Evolutionary conservation across 2,329 filamentous ascomycete genomes (phyloP).

Genomic region (Fusarium pseudonygamai): DNA sequence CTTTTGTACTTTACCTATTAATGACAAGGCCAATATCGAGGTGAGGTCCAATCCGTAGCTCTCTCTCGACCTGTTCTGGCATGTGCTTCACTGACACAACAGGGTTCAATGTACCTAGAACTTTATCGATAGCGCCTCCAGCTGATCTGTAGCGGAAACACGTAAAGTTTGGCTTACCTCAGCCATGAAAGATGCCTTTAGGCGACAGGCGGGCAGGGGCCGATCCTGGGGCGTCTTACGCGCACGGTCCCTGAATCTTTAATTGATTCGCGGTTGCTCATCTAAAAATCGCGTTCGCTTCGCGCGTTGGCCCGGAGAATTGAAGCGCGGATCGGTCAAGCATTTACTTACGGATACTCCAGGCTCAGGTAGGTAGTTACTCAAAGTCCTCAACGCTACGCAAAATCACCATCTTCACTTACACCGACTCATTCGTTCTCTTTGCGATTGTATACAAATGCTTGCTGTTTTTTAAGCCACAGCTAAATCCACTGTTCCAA

Average conservation of each 20-base stretch:
- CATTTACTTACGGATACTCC: slow-evolving; percentile 17
- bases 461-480: background rate
- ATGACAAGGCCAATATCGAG: background rate
- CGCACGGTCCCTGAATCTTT: slow-evolving; percentile 39
- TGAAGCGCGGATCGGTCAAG: slow-evolving; percentile 32
- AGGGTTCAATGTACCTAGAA: slow-evolving; percentile 1
- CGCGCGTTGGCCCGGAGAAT: slow-evolving; percentile 39
- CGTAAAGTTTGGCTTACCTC: slow-evolving; percentile 8
- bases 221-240: background rate
- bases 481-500: background rate
- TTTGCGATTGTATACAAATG: background rate
- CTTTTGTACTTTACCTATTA: background rate
- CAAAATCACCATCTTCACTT: background rate
- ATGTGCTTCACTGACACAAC: background rate
- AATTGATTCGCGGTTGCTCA: slow-evolving; percentile 39
- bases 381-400: slow-evolving; percentile 22
- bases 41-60: background rate
- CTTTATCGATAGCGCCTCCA: background rate
- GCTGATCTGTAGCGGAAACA: slow-evolving; percentile 7
- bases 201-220: background rate
- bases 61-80: background rate
- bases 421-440: background rate
- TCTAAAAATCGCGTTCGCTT: slow-evolving; percentile 30
- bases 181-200: background rate
- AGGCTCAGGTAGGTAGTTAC: background rate